A percentile compares a stretch with the other conserved stretches of the same genome.
Conservation (phyloP, 257 asterid genomes). For the Solanum tacnaense region DNA sequence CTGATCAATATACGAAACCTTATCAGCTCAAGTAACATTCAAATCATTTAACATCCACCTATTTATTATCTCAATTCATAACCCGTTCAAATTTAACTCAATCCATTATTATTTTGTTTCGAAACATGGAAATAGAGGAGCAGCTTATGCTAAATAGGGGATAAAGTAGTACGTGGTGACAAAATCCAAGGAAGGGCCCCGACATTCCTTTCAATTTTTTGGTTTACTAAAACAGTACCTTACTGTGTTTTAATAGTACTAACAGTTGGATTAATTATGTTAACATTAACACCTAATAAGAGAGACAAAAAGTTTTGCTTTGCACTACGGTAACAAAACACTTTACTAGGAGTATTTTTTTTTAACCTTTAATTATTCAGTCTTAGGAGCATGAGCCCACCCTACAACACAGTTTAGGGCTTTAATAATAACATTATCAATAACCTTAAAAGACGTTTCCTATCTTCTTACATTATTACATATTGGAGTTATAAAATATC, state of each 20-base stretch:
- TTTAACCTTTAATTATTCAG: background rate
- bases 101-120: background rate
- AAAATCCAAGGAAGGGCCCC: background rate
- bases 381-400: background rate
- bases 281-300: background rate
- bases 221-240: background rate
- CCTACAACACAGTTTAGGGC: background rate
- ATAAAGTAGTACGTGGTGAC: background rate
- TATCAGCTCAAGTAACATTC: background rate
- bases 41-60: accelerated
- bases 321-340: background rate
- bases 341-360: background rate
- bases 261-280: background rate
- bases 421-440: background rate
- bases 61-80: background rate
- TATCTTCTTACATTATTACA: background rate
- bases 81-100: background rate
- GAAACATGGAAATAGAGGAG: background rate
- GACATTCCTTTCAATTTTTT: background rate
- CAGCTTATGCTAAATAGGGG: background rate
- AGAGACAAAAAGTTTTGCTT: background rate
- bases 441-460: constrained; percentile 1
- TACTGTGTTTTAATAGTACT: background rate
- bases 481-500: background rate
- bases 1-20: background rate